A percentile compares a stretch with the other conserved stretches of the same genome.
Evolutionary conservation across 306 rosid species (phyloP).

Genomic region (Acacia confusa): DNA sequence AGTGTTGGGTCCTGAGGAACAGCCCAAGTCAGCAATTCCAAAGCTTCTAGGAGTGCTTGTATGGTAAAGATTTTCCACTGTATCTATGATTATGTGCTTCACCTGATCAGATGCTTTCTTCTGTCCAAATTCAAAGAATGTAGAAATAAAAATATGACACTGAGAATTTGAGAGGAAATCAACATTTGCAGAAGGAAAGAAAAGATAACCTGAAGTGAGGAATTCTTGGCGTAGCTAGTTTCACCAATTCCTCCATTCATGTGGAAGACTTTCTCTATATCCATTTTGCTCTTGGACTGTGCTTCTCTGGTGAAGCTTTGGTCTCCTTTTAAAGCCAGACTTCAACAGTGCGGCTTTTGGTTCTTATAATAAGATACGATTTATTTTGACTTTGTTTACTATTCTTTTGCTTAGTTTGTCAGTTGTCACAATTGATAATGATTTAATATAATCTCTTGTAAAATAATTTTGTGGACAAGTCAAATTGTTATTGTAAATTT

Average conservation of each 20-base stretch:
- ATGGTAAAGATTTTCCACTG: slow-evolving; percentile 62
- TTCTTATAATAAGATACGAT: not conserved
- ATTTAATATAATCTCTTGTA: not conserved
- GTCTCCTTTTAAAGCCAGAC: slow-evolving; percentile 41
- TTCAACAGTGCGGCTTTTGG: slow-evolving; percentile 10
- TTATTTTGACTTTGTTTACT: slow-evolving; percentile 17
- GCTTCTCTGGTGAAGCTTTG: slow-evolving; percentile 35
- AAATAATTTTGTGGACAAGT: not conserved
- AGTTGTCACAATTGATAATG: not conserved
- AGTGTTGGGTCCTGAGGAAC: slow-evolving; percentile 92
- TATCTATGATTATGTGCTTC: slow-evolving; percentile 73
- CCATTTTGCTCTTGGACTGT: slow-evolving; percentile 46
- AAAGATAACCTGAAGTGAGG: slow-evolving; percentile 66
- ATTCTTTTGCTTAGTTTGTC: slow-evolving; percentile 24
- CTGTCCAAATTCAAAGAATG: slow-evolving; percentile 43
- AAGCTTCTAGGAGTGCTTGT: slow-evolving; percentile 72
- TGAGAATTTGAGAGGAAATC: not conserved
- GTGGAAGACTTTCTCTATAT: slow-evolving; percentile 77
- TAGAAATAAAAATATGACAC: not conserved
- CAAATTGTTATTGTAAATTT: not conserved
- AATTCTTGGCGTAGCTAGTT: slow-evolving; percentile 85
- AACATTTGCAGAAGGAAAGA: slow-evolving; percentile 1
- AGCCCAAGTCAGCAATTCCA: slow-evolving; percentile 91
- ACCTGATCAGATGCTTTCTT: slow-evolving; percentile 73
- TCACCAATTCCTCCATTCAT: slow-evolving; percentile 87